Base-by-base conservation (phyloP, 768 basidiomycete species). In the Dacryopinax spathularia region DNA sequence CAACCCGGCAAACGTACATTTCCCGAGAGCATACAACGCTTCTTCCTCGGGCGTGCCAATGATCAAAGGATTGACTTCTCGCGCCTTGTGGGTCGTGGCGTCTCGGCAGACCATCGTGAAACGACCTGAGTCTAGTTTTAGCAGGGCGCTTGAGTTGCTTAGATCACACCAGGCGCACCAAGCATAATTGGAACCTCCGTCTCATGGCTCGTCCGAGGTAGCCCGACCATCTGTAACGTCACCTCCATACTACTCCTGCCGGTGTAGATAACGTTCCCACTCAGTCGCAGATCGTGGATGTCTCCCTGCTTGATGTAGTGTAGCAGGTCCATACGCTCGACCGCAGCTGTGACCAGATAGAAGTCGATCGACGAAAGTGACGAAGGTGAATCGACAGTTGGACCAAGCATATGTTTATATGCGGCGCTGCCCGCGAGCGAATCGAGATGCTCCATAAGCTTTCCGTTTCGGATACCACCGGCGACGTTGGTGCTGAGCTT, bases 71-170 rank as follows among this genome's bases (percentile, higher is more conserved):
- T 87, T 85, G 27, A 92, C 84, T 9, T 79, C 73, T 35, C 79
- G 76, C 0, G 89, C 84, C 60, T 78, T 80, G 65, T 85, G 82
- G 1, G 87, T 87, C 15, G 72, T 71, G 0, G 86, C 81, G 69
- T 91, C 85, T 63, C 89, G 77, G 70, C 88, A 90, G 6, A 91
- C 89, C 89, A 92, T 92, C 0, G 86, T 85, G 75, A 92, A 92
- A n/a, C 89, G 83, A n/a, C 91, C 90, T 89, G 59, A 2, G 41
- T 1, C 15, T 9, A 18, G 22, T 29, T 27, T 61, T 65, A 59
- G 35, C 25, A 20, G 16, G n/a, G n/a, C n/a, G n/a, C n/a, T n/a
- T n/a, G n/a, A n/a, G n/a, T n/a, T 25, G 36, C 31, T 18, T 18
- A 56, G 18, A 31, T 34, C 39, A 34, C 31, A 34, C 12, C 6